A percentile compares a stretch with the other conserved stretches of the same genome.
phyloP scores from a whole-genome alignment of 192 early-diverging fungal genomes.

The Phlyctochytrium planicorne region DNA sequence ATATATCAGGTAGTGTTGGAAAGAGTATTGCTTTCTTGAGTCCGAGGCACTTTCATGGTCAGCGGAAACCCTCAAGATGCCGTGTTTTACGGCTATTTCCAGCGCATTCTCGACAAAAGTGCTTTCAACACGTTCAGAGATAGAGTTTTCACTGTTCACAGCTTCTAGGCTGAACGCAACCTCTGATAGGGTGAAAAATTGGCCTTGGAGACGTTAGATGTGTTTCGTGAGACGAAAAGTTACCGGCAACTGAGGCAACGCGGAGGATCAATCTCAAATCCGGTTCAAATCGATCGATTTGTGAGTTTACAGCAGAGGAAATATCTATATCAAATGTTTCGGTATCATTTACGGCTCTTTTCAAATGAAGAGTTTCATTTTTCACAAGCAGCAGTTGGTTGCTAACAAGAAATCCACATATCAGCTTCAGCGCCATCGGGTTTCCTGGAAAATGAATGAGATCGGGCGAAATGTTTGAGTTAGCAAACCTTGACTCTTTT shows the following conservation, averaged over 20 bases:
- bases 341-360: background rate
- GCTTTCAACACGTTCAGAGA: constrained; percentile 1
- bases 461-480: no score
- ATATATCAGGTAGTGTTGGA: constrained; percentile 27
- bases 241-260: constrained; percentile 18
- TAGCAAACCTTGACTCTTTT: constrained; percentile 24
- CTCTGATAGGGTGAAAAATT: constrained; percentile 12
- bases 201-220: no score
- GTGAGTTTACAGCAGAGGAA: constrained; percentile 17
- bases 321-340: constrained; percentile 14
- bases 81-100: background rate
- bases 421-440: constrained; percentile 13
- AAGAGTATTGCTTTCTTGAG: background rate
- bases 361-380: constrained; percentile 5
- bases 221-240: no score
- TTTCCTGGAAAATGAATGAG: background rate
- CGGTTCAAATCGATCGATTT: constrained; percentile 15
- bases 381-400: constrained; percentile 8
- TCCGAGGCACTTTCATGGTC: constrained; percentile 11
- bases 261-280: constrained; percentile 14
- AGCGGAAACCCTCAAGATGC: constrained; percentile 5
- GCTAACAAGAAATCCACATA: constrained; percentile 13
- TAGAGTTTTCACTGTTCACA: constrained; percentile 10
- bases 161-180: background rate
- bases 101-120: background rate